Base-by-base conservation (phyloP, 495 filamentous ascomycete genomes). In the Annulohypoxylon nitens region DNA sequence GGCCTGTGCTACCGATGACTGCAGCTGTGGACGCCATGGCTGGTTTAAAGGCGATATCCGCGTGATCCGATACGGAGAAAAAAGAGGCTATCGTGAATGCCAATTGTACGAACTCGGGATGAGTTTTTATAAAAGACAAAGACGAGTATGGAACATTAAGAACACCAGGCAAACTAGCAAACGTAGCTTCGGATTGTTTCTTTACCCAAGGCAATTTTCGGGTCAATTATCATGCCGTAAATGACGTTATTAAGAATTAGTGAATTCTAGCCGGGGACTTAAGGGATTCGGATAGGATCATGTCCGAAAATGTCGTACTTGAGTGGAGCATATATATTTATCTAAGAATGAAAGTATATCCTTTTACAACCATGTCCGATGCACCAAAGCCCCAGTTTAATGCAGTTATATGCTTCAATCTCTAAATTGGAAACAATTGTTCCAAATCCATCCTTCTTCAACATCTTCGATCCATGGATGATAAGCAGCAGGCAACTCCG, bases 1-100 rank as follows among this genome's bases (percentile, higher is more conserved):
- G 84, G 71, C 88, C 88, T 16, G 88, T 90, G 61, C 81, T 83
- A 71, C 88, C 88, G 61, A 90, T 82, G 45, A 90, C 72, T 48
- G 85, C 82, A 71, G 83, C 83, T 30, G 82, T 79, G 12, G 84
- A 79, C 74, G 84, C 79, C 74, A 78, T 78, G 54, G 9, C 9
- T 34, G 12, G 12, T 39, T n/a, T n/a, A 18, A 12, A 61, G 34
- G 16, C 3, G 2, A 16, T 37, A 39, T 39, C 26, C 36, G 34
- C 7, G 25, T 36, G n/a, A 34, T 57, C 23, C 3, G 25, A 20
- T 30, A 20, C 48, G 26, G 20, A 30, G 26, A 2, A 30, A 4
- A 30, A 30, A 30, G 30, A 30, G 30, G 2, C 5, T 30, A 30
- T 30, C 30, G 30, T 30, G 25, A 58, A 10, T 7, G 54, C 16